A percentile compares a stretch with the other conserved stretches of the same genome.
Evolutionary conservation across 805 yeast species (phyloP).

Genomic region (Nakazawaea wyomingensis): DNA sequence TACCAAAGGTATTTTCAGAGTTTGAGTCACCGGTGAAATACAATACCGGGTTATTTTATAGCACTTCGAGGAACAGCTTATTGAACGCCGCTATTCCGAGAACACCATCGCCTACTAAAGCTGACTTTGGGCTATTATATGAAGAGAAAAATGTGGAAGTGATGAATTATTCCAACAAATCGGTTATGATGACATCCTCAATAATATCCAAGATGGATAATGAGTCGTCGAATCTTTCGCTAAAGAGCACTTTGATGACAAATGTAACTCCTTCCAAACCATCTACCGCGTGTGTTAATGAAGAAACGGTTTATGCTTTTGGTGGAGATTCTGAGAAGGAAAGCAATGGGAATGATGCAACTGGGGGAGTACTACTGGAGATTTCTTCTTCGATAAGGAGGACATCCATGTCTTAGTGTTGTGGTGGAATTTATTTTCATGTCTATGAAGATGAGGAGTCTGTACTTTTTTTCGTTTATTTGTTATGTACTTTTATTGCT

Average conservation of each 20-base stretch:
- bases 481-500: no score
- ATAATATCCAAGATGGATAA: not conserved
- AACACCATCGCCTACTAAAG: slow-evolving; percentile 12
- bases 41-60: slow-evolving; percentile 12
- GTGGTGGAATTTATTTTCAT: not conserved
- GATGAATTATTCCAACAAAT: not conserved
- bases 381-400: not conserved
- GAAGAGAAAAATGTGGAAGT: not conserved
- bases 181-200: not conserved
- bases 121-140: slow-evolving; percentile 5
- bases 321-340: not conserved
- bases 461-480: not conserved
- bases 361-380: no score
- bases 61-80: slow-evolving; percentile 1
- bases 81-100: slow-evolving; percentile 9
- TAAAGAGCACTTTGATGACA: not conserved
- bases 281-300: slow-evolving; percentile 3
- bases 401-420: not conserved
- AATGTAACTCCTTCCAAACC: slow-evolving; percentile 5
- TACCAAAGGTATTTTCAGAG: slow-evolving; percentile 3
- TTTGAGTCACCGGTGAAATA: slow-evolving; percentile 7
- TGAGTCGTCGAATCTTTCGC: slow-evolving; percentile 1
- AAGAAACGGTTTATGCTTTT: slow-evolving; percentile 5
- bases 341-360: not conserved
- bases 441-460: not conserved